Evolutionary conservation across 2,329 filamentous ascomycete species (phyloP).

Genomic region (Penicillium sp.): DNA sequence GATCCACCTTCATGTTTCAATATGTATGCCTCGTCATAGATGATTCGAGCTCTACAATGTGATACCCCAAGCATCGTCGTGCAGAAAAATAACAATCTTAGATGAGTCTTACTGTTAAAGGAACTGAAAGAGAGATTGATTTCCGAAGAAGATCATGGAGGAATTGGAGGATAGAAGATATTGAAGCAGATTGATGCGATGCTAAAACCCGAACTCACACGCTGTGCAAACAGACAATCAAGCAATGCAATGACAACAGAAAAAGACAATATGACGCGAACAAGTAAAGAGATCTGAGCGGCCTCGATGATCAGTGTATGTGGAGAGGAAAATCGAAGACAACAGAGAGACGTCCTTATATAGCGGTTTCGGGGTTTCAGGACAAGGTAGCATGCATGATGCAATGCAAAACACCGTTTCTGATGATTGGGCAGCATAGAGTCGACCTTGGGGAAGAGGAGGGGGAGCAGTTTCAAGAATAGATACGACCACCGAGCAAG

Average conservation of each 20-base stretch:
- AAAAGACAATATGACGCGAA: neutral
- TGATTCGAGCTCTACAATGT: too few species aligned
- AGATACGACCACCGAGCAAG: constrained; percentile 6
- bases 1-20: too few species aligned
- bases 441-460: neutral
- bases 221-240: constrained; percentile 19
- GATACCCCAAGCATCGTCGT: too few species aligned
- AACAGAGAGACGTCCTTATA: neutral
- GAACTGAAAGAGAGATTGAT: too few species aligned
- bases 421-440: constrained; percentile 17
- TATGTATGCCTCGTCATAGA: too few species aligned
- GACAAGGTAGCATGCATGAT: constrained; percentile 6
- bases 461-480: neutral
- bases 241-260: constrained; percentile 15
- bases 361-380: neutral
- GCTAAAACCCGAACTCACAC: constrained; percentile 21
- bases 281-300: neutral
- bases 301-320: constrained; percentile 7
- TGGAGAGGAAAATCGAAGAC: neutral
- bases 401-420: constrained; percentile 16
- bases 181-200: neutral
- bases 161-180: neutral
- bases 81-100: too few species aligned
- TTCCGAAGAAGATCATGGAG: neutral
- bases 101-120: too few species aligned